A percentile compares a stretch with the other conserved stretches of the same genome.
Conservation (phyloP, 257 asterid genomes). For the Solanum dulcamara region DNA sequence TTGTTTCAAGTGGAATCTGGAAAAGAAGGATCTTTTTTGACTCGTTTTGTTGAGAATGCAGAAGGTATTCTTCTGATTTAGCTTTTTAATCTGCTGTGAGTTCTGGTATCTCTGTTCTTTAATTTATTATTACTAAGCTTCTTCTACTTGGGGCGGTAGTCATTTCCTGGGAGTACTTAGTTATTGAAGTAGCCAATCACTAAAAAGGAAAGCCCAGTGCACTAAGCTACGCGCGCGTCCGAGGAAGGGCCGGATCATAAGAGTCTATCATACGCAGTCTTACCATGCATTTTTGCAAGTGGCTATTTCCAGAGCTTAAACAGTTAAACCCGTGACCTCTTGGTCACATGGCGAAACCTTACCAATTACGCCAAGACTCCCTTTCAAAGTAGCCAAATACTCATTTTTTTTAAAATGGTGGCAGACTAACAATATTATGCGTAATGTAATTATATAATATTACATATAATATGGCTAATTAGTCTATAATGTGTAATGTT, state of each 20-base stretch:
- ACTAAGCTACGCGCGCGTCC: not conserved
- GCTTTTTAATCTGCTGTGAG: not conserved
- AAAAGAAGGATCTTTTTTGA: conserved; percentile 52
- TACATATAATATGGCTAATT: not conserved
- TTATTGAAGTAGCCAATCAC: not conserved
- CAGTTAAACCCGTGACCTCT: not conserved
- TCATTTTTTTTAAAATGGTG: too few species aligned
- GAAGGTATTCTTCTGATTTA: conserved; percentile 34
- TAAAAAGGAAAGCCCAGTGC: not conserved
- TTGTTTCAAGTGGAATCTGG: conserved; percentile 67
- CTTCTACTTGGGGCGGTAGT: not conserved
- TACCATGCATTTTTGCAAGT: not conserved
- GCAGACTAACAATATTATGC: not conserved
- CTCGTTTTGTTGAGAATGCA: conserved; percentile 37
- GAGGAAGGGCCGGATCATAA: too few species aligned
- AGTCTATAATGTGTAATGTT: not conserved
- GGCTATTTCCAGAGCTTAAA: not conserved
- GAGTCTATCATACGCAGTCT: not conserved
- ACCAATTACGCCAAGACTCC: not conserved
- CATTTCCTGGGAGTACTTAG: not conserved
- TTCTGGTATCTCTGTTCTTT: not conserved
- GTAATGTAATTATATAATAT: not conserved
- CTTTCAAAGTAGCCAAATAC: not conserved
- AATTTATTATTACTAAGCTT: not conserved
- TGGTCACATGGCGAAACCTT: not conserved